phyloP scores from a whole-genome alignment of 768 basidiomycete species.

The Lanmaoa rubissima region DNA sequence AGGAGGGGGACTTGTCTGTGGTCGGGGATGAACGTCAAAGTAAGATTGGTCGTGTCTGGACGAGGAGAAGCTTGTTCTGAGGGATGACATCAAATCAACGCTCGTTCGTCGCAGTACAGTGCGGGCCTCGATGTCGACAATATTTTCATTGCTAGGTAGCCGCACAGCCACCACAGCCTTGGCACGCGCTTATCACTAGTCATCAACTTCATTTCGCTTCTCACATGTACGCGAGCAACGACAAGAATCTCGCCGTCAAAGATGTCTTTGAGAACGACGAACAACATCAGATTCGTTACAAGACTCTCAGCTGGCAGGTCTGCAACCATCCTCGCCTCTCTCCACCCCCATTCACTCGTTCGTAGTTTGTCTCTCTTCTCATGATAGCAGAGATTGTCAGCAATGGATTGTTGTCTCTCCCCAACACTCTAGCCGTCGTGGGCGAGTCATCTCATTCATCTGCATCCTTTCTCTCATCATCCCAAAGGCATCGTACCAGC shows the following conservation, averaged over 20 bases:
- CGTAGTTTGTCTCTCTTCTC: slow-evolving; percentile 1
- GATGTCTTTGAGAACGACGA: slow-evolving; percentile 44
- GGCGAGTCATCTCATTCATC: background rate
- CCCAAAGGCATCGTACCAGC: slow-evolving; percentile 7
- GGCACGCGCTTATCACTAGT: too few species aligned
- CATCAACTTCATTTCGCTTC: background rate
- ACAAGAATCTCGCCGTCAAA: background rate
- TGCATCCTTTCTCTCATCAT: background rate
- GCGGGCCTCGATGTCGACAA: background rate
- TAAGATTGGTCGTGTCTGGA: slow-evolving; percentile 49
- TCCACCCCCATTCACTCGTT: background rate
- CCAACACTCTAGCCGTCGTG: slow-evolving; percentile 1
- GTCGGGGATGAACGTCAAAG: slow-evolving; percentile 47
- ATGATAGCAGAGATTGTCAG: slow-evolving; percentile 6
- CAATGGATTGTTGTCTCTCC: background rate
- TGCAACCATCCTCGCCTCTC: background rate
- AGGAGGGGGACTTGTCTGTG: slow-evolving; percentile 38
- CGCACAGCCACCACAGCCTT: slow-evolving; percentile 1
- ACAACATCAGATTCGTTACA: slow-evolving; percentile 24
- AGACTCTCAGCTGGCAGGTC: slow-evolving; percentile 5
- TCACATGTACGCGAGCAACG: background rate
- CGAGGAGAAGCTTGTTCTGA: slow-evolving; percentile 57
- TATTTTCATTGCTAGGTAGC: background rate
- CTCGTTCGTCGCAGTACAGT: too few species aligned
- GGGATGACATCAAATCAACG: slow-evolving; percentile 23